Evolutionary conservation across 768 basidiomycete genomes (phyloP).

Genomic region (Scleroderma bovista): DNA sequence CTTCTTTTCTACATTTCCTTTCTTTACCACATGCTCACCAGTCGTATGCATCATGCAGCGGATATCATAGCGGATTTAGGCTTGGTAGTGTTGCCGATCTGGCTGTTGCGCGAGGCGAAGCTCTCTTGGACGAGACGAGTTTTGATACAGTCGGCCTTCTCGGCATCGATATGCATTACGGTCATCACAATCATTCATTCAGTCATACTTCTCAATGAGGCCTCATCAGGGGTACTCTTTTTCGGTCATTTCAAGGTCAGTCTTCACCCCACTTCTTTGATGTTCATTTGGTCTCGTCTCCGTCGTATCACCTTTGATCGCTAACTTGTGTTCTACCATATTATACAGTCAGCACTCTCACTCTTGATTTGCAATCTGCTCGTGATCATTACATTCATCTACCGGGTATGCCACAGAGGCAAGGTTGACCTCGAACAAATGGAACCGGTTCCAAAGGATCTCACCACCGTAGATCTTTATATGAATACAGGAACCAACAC

Average conservation of each 20-base stretch:
- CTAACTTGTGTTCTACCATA: background rate
- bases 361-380: conserved; percentile 16
- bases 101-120: conserved; percentile 10
- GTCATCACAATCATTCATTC: conserved; percentile 14
- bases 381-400: conserved; percentile 13
- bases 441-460: conserved; percentile 4
- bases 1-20: background rate
- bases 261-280: no score
- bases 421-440: background rate
- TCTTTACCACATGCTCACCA: background rate
- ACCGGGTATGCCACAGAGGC: conserved; percentile 7
- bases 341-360: conserved; percentile 14
- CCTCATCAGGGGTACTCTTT: conserved; percentile 11
- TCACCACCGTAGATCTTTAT: conserved; percentile 11
- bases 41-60: conserved; percentile 6
- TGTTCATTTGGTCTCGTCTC: background rate
- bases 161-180: conserved; percentile 17
- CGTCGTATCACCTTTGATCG: no score
- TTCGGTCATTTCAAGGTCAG: conserved; percentile 17
- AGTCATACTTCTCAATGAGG: conserved; percentile 1
- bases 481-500: background rate
- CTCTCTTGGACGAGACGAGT: conserved; percentile 12
- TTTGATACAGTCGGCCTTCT: conserved; percentile 17
- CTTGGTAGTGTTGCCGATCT: conserved; percentile 16
- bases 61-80: conserved; percentile 17